Conservation (phyloP, 306 rosid species). For the Quillaja saponaria region DNA sequence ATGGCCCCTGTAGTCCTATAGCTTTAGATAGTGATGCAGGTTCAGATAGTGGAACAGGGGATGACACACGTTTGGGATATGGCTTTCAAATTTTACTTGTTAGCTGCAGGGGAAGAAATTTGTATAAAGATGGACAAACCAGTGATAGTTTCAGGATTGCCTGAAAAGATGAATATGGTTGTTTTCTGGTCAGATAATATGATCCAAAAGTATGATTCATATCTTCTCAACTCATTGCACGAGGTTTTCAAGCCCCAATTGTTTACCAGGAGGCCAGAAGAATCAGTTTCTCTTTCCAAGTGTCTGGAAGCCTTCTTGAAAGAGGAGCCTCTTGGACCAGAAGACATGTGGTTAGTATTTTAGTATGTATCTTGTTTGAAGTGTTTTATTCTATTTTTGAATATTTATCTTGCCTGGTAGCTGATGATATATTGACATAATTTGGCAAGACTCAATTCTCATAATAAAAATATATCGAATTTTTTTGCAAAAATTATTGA, state of each 20-base stretch:
- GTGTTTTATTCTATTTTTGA: slow-evolving; percentile 21
- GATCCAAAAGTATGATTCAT: slow-evolving; percentile 51
- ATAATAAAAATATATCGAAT: too few species aligned
- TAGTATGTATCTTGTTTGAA: neutral
- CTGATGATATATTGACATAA: slow-evolving; percentile 11
- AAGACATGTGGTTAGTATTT: slow-evolving; percentile 82
- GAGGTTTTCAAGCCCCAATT: slow-evolving; percentile 50
- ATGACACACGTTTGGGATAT: slow-evolving; percentile 34
- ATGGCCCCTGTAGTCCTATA: slow-evolving; percentile 38
- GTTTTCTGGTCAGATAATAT: slow-evolving; percentile 67
- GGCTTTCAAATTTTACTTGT: slow-evolving; percentile 55
- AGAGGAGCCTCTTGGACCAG: slow-evolving; percentile 88
- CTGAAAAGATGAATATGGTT: slow-evolving; percentile 39
- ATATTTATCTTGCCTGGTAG: slow-evolving; percentile 6
- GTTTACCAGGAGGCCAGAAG: slow-evolving; percentile 46
- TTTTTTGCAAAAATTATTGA: too few species aligned
- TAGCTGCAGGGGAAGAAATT: neutral
- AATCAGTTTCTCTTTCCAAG: slow-evolving; percentile 63
- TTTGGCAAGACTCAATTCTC: neutral
- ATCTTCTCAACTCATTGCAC: slow-evolving; percentile 51
- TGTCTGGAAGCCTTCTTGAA: slow-evolving; percentile 86
- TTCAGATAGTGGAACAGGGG: slow-evolving; percentile 43
- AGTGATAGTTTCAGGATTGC: slow-evolving; percentile 18
- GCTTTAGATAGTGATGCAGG: slow-evolving; percentile 45
- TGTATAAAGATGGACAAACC: slow-evolving; percentile 50